Evolutionary conservation across 2,329 filamentous ascomycete species (phyloP).

Genomic region (Paramyrothecium sp.): DNA sequence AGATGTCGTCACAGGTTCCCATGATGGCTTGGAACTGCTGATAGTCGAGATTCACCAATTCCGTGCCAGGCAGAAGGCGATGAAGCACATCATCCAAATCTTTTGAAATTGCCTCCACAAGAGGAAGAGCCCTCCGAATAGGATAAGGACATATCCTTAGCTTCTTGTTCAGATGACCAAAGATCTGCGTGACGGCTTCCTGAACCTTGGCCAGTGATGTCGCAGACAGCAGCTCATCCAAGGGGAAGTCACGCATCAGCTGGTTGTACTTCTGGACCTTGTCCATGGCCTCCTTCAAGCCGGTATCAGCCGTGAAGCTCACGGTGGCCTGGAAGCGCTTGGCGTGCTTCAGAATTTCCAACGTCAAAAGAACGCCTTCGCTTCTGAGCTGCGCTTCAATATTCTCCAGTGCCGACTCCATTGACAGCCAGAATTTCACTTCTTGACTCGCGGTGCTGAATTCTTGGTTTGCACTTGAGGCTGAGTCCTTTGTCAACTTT

Average conservation of each 20-base stretch:
- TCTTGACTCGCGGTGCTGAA: constrained; percentile 84
- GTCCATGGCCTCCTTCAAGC: constrained; percentile 92
- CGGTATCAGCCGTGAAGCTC: constrained; percentile 94
- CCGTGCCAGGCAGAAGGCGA: constrained; percentile 77
- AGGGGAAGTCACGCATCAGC: constrained; percentile 95
- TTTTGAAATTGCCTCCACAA: constrained; percentile 96
- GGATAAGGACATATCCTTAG: constrained; percentile 95
- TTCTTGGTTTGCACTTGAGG: constrained; percentile 53
- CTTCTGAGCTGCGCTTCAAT: constrained; percentile 88
- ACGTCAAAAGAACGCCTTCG: constrained; percentile 83
- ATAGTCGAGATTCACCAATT: constrained; percentile 90
- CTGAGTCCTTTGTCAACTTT: constrained; percentile 84
- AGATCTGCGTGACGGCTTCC: constrained; percentile 86
- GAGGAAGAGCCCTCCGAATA: constrained; percentile 81
- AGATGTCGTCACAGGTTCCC: constrained; percentile 80
- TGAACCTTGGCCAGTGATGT: constrained; percentile 86
- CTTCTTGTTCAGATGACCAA: constrained; percentile 96
- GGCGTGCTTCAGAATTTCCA: constrained; percentile 93
- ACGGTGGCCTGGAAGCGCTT: constrained; percentile 98
- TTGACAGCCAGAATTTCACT: constrained; percentile 98
- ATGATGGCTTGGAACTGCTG: constrained; percentile 86
- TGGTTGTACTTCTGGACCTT: constrained; percentile 98
- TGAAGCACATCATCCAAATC: constrained; percentile 89
- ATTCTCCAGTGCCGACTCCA: constrained; percentile 89
- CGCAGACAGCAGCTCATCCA: constrained; percentile 91